Evolutionary conservation across 2,329 filamentous ascomycete species (phyloP).

Genomic region (Fonsecaea multimorphosa): DNA sequence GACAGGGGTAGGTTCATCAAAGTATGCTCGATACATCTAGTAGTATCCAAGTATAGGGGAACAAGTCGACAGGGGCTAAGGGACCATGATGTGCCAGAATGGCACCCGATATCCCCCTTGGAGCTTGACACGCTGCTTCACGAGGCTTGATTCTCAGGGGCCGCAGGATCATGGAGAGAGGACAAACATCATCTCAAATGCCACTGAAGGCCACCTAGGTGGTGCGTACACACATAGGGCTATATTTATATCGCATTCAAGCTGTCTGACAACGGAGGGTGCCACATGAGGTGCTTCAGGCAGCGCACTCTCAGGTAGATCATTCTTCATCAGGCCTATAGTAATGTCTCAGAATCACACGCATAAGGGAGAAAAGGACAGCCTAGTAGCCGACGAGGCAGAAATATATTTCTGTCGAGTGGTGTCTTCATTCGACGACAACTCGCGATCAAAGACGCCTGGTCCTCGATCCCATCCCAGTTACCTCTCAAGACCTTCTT

Average conservation of each 20-base stretch:
- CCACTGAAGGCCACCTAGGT: background rate
- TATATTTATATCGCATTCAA: background rate
- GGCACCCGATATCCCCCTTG: background rate
- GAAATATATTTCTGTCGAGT: background rate
- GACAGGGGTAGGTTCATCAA: too few species aligned
- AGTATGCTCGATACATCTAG: too few species aligned
- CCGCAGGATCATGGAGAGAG: background rate
- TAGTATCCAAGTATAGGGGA: background rate
- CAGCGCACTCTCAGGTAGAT: background rate
- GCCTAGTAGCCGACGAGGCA: background rate
- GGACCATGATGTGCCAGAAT: background rate
- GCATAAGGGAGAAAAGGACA: background rate
- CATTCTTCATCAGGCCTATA: background rate
- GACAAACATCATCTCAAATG: background rate
- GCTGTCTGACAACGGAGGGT: background rate
- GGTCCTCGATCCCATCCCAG: background rate
- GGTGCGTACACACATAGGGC: too few species aligned
- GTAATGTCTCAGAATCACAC: background rate
- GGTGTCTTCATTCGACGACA: background rate
- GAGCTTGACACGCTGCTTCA: background rate
- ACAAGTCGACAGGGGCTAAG: too few species aligned
- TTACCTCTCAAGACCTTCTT: background rate
- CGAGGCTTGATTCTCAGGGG: constrained; percentile 3
- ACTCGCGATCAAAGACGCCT: too few species aligned
- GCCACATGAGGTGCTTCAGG: background rate